Evolutionary conservation across 2,329 filamentous ascomycete species (phyloP).

Genomic region (Nemania bipapillata): DNA sequence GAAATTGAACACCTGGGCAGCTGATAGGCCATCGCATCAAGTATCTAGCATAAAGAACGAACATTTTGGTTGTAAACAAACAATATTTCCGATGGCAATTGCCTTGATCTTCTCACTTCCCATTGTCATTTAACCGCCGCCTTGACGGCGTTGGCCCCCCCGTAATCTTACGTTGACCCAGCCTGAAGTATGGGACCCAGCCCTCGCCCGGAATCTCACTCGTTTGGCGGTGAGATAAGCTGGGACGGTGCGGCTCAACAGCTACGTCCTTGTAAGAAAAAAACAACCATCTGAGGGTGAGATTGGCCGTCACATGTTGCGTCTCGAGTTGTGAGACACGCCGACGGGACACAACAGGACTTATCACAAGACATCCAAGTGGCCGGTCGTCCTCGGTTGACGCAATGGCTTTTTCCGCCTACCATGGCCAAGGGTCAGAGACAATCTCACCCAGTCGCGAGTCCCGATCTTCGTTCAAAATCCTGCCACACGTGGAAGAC

Average conservation of each 20-base stretch:
- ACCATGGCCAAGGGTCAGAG: too few species aligned
- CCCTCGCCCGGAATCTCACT: not conserved
- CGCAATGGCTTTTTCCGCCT: too few species aligned
- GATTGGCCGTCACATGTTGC: constrained; percentile 9
- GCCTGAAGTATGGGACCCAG: not conserved
- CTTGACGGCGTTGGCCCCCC: not conserved
- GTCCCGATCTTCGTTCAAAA: not conserved
- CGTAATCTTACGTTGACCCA: not conserved
- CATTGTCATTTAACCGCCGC: not conserved
- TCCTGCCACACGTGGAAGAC: not conserved
- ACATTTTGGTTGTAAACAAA: not conserved
- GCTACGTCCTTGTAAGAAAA: not conserved
- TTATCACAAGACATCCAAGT: too few species aligned
- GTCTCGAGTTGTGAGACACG: not conserved
- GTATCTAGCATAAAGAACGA: constrained; percentile 19
- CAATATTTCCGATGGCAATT: not conserved
- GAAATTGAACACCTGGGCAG: constrained; percentile 21
- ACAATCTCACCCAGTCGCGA: not conserved
- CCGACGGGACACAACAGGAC: not conserved
- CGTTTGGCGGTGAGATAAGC: constrained; percentile 16
- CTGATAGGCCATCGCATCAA: constrained; percentile 7
- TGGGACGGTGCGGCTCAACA: not conserved
- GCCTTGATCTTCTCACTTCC: not conserved
- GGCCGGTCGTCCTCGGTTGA: too few species aligned
- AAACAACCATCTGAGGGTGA: not conserved